Base-by-base conservation (phyloP, 2,329 filamentous ascomycete species). In the Colletotrichum magnum region DNA sequence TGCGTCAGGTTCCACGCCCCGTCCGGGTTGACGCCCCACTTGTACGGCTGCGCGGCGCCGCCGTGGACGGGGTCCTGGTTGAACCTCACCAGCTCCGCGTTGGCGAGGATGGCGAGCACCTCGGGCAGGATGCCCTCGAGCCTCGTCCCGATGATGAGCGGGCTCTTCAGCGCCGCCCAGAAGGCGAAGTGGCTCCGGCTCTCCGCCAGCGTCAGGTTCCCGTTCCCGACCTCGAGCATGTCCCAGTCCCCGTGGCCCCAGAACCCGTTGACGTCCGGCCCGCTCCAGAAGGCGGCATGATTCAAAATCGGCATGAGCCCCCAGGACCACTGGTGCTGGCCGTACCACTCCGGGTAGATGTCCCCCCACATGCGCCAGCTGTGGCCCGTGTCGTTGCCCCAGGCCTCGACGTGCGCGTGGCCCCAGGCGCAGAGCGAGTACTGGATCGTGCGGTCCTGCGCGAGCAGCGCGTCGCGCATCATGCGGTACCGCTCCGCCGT, bases 391-490 rank as follows among this genome's bases (percentile, higher is more conserved):
- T 75, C 72, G 63, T 82, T 82, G 6, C 83, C 87, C 86, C 87
- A 89, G 3, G 75, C 73, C 60, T 83, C 81, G 4, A 88, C 85
- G 16, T 83, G 78, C 0, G 83, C 86, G 16, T 81, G 74, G 4
- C 87, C 87, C 86, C 87, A 89, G 36, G 85, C 80, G 73, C 86
- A 89, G 15, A 89, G 77, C 12, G 80, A 84, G 75, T 84, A 88
- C 4, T 85, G 74, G 13, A 89, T 88, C 0, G 82, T 79, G 15
- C 81, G 78, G 56, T 82, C 77, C 60, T 84, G 81, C 21, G 73
- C 79, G 1, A 80, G 73, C 3, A 89, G 77, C 0, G 85, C 85
- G 73, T 88, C 82, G n/a, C 84, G 79, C 87, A 90, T 89, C 21
- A 73, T 70, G 5, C 73, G 73, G 75, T 83, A 90, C 9, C 87